Percentiles rank a stretch among this genome's conserved stretches.
phyloP scores from a whole-genome alignment of 805 yeast species.

The Metschnikowia reukaufii region DNA sequence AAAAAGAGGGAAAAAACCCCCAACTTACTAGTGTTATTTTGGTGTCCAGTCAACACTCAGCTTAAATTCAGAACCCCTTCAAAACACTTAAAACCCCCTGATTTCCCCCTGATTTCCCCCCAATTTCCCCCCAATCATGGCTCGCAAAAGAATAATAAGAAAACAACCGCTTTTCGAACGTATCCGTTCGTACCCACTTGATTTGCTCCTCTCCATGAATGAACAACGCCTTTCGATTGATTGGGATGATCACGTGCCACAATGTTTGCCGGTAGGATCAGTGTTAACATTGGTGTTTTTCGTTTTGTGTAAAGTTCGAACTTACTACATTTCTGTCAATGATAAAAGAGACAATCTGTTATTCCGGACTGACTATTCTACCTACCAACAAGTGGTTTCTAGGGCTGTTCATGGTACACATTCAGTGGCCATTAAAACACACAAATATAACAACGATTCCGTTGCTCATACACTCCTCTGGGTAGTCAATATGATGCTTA shows the following conservation, averaged over 20 bases:
- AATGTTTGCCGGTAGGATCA: conserved; percentile 35
- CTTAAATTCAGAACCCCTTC: no score
- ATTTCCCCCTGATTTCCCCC: no score
- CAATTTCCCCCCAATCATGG: no score
- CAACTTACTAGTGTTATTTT: no score
- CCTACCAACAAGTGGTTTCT: conserved; percentile 32
- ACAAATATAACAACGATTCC: conserved; percentile 8
- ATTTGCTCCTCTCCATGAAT: conserved; percentile 34
- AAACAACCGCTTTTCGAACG: conserved; percentile 31
- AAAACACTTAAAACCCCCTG: no score
- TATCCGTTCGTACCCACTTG: conserved; percentile 38
- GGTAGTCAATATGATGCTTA: conserved; percentile 17
- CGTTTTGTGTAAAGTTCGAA: conserved; percentile 23
- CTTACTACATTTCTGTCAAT: conserved; percentile 28
- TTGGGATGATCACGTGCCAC: conserved; percentile 39
- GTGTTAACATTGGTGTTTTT: conserved; percentile 21
- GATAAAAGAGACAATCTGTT: conserved; percentile 31
- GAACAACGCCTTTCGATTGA: conserved; percentile 40
- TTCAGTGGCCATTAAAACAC: background rate
- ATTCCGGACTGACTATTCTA: conserved; percentile 35
- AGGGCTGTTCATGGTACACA: conserved; percentile 17
- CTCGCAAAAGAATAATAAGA: conserved; percentile 22
- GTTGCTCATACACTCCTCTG: conserved; percentile 19
- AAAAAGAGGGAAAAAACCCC: no score
- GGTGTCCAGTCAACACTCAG: no score